Base-by-base conservation (phyloP, 192 early-diverging fungal genomes). In the Thamnidium elegans region DNA sequence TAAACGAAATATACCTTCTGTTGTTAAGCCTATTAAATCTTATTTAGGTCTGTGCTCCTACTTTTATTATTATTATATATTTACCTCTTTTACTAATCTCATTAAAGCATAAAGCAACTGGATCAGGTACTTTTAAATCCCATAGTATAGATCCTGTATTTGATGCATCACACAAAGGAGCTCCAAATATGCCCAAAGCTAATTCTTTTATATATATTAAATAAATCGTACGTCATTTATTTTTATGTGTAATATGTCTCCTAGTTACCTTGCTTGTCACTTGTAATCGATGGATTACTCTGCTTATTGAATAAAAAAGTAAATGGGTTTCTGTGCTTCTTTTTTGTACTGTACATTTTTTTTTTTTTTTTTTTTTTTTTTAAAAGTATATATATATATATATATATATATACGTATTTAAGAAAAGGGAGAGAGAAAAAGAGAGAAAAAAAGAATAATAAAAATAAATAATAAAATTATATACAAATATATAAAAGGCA, bases 1-100 rank as follows among this genome's bases (percentile, higher is more conserved):
- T 21, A 74, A 34, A 6, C 72, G 56, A 56, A 74, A 74, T 14
- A 74, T 52, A 1, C 72, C 72, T 58, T 74, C 67, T 17, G 63
- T 63, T 15, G 19, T 34, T 13, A 74, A 47, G n/a, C 72, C 69
- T 71, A 58, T 45, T 19, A 3, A 39, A 42, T 58, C 10, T 43
- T 17, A 5, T 1, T 48, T 15, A 48, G 46, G 15, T 19, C 46
- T 48, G 5, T 48, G 15, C 2, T 19, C 1, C 8, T 13, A 1
- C 4, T 1, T 19, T 17, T 2, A 2, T 19, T 48, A 15, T n/a
- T 7, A 11, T 21, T 21, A n/a, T n/a, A n/a, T n/a, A 3, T 20
- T 36, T 58, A 55, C 68, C 68, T 51, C 64, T 58, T 46, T 48
- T 54, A 8, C 54, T 31, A 30, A 74, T 69, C 36, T 74, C 72